Evolutionary conservation across 495 filamentous ascomycete species (phyloP).

Genomic region (Trichoderma gamsii): DNA sequence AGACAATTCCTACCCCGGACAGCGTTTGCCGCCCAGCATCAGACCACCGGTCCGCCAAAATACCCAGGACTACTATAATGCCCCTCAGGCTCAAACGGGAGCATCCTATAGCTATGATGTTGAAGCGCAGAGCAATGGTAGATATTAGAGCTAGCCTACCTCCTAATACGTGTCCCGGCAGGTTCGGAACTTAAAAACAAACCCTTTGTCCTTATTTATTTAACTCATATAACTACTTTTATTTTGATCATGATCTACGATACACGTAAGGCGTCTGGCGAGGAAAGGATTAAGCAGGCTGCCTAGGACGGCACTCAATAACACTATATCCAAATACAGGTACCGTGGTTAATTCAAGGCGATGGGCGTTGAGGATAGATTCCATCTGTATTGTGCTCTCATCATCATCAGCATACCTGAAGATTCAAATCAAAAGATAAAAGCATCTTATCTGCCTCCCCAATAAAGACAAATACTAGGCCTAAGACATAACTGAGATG

Average conservation of each 20-base stretch:
- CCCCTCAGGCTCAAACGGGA: conserved; percentile 18
- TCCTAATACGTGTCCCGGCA: not conserved
- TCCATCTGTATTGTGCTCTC: not conserved
- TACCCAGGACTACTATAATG: conserved; percentile 21
- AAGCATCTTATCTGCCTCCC: not conserved
- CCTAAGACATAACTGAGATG: too few species aligned
- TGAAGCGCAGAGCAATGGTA: conserved; percentile 23
- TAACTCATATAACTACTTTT: not conserved
- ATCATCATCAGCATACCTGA: too few species aligned
- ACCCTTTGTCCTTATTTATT: not conserved
- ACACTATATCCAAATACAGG: not conserved
- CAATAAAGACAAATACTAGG: too few species aligned
- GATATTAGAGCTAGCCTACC: conserved; percentile 23
- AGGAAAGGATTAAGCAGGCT: not conserved
- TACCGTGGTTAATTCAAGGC: not conserved
- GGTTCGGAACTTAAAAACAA: not conserved
- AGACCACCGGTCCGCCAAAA: conserved; percentile 18
- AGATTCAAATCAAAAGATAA: not conserved
- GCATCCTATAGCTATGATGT: conserved; percentile 26
- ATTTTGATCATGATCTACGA: conserved; percentile 8
- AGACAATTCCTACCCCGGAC: conserved; percentile 21
- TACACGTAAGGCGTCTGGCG: not conserved
- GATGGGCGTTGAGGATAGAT: not conserved
- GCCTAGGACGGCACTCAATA: too few species aligned
- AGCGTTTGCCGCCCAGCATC: conserved; percentile 22